These are phyloP conservation scores for Suillus variegatus DNA, from an alignment of 768 basidiomycete genomes.

Conservation along the genomic window DNA sequence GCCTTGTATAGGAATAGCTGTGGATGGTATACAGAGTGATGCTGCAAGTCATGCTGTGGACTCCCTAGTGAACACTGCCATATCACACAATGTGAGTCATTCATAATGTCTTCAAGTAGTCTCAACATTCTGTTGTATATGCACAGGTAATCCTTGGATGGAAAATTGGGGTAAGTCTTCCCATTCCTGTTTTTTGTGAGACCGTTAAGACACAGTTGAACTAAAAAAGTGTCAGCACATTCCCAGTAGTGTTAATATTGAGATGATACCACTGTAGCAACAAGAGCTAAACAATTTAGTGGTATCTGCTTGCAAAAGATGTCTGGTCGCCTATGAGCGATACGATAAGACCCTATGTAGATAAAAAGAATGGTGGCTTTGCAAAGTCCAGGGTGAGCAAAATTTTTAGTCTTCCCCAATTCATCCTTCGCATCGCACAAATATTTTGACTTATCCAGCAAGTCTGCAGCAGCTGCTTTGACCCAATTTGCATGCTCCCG, in stretches of 20 bases:
- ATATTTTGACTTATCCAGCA: neutral
- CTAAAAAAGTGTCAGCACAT: neutral
- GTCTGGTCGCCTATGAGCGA: neutral
- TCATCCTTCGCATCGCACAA: neutral
- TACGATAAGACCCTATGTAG: neutral
- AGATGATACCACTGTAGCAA: neutral
- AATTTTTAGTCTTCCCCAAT: neutral
- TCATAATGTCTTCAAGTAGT: neutral
- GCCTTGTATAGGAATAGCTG: too few relatives aligned
- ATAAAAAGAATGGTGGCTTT: neutral
- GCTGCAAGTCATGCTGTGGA: too few relatives aligned
- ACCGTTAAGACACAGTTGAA: neutral
- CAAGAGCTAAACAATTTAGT: neutral
- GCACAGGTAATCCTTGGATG: neutral
- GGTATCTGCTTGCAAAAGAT: neutral
- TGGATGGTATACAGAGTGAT: too few relatives aligned
- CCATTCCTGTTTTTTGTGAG: neutral
- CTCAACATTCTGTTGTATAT: neutral
- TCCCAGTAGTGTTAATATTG: neutral
- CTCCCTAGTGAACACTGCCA: too few relatives aligned
- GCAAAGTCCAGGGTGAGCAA: neutral
- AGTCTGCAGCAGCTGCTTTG: neutral
- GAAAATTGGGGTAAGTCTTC: neutral
- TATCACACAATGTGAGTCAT: too few relatives aligned
- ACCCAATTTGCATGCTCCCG: neutral